phyloP scores from a whole-genome alignment of 148 eudicot genomes.

The Polygonum maritimum region DNA sequence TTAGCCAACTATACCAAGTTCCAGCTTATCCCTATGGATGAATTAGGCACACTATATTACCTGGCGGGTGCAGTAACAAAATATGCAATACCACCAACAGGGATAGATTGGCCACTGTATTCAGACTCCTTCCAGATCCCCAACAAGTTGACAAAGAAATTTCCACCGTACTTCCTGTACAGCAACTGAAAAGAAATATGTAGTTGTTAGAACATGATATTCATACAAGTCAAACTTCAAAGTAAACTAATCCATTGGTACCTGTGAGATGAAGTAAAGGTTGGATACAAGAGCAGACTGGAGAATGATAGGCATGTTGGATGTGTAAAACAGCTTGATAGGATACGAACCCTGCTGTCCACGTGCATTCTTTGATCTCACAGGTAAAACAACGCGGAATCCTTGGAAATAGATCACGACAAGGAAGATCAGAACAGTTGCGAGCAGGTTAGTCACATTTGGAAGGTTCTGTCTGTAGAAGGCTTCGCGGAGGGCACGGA shows the following conservation, averaged over 20 bases:
- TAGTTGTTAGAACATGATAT: not conserved
- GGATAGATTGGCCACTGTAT: conserved; percentile 43
- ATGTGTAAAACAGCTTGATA: conserved; percentile 67
- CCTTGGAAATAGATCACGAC: conserved; percentile 25
- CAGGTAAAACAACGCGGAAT: conserved; percentile 24
- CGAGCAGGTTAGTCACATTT: conserved; percentile 25
- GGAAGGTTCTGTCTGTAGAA: conserved; percentile 52
- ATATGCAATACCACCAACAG: conserved; percentile 76
- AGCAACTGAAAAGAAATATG: conserved; percentile 29
- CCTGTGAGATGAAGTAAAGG: conserved; percentile 66
- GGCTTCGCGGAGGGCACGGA: conserved; percentile 54
- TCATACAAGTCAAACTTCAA: not conserved
- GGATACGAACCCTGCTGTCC: conserved; percentile 66
- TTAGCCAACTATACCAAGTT: not conserved
- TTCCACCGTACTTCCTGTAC: conserved; percentile 48
- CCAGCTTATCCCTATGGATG: not conserved
- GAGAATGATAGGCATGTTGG: conserved; percentile 78
- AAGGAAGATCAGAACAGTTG: conserved; percentile 20
- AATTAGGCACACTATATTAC: conserved; percentile 12
- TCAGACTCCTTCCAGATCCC: conserved; percentile 66
- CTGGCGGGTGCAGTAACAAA: conserved; percentile 63
- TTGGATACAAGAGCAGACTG: conserved; percentile 71
- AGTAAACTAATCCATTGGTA: conserved; percentile 4
- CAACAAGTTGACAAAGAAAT: conserved; percentile 42
- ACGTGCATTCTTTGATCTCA: conserved; percentile 47